Base-by-base conservation (phyloP, 1,284 basidiomycete species). In the Marasmius sp. region DNA sequence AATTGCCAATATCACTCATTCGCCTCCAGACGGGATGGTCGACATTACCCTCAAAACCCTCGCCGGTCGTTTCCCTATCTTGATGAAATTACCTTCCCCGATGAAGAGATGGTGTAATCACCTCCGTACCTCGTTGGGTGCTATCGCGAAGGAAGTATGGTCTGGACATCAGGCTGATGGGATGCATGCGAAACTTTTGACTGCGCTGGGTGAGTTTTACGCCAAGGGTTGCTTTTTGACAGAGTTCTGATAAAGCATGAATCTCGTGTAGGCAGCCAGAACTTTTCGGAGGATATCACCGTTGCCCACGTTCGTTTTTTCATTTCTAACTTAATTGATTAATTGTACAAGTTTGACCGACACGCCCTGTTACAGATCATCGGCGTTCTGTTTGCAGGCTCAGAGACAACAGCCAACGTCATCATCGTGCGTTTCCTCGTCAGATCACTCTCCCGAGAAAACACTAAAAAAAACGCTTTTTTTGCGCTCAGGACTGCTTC, bases 391-490 rank as follows among this genome's bases (percentile, higher is more conserved):
- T 57, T 57, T 41, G 56, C 56, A 6, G 56, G 56, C 27, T 57
- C 56, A 45, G 56, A 57, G 36, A 57, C 56, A 6, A 57, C 56
- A 33, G 56, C 56, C 11, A 57, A 57, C 16, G 56, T 57, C 38
- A 57, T 57, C 37, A 47, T 39, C 14, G 56, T 38, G 36, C 39
- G 56, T 27, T 56, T 48, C n/a, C 39, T 6, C 6, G 14, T 45
- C 43, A 14, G 14, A 14, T 18, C 43, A 14, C 43, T 45, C 48
- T 49, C 48, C 18, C 18, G 11, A 49, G 18, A 11, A 11, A 27
- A 20, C 18, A 49, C 48, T 27, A 20, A 49, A 49, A n/a, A 3
- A 20, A 11, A 3, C 27, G 6, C 3, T 27, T 20, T 49, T 12
- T 27, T 20, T 49, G 18, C 10, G 4, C 18, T 18, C 18, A 49